Evolutionary conservation across 176 grass and related monocot species (phyloP).

Genomic region (Rhynchospora tenuis): DNA sequence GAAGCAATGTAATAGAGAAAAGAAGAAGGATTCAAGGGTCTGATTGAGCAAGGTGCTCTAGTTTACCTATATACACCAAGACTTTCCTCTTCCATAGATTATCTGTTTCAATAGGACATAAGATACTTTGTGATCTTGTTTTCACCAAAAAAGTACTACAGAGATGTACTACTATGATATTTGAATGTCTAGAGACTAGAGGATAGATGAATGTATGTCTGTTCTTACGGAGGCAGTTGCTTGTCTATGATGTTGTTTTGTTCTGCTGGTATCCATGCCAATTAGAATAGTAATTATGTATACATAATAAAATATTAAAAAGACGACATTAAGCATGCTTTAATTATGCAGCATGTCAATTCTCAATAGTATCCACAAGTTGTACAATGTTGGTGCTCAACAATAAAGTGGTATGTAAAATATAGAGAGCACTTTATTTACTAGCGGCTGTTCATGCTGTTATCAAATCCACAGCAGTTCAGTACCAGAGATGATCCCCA

Average conservation of each 20-base stretch:
- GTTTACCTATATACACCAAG: conserved; percentile 2
- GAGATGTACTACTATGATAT: not conserved
- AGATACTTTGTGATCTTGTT: not conserved
- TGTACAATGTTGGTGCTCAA: not conserved
- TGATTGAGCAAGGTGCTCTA: not conserved
- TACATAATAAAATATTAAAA: not conserved
- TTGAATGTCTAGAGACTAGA: not conserved
- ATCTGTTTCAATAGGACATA: not conserved
- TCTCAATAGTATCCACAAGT: not conserved
- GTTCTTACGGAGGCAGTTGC: not conserved
- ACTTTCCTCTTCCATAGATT: not conserved
- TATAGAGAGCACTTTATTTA: not conserved
- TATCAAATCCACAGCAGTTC: not conserved
- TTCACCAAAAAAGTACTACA: not conserved
- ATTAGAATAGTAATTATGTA: not conserved
- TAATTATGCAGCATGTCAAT: not conserved
- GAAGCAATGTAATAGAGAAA: not conserved
- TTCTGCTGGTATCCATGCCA: not conserved
- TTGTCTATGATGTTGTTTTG: not conserved
- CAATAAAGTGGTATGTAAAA: not conserved
- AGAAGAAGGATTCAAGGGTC: not conserved
- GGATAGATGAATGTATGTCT: not conserved
- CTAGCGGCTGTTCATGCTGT: not conserved
- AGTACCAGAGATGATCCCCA: not conserved
- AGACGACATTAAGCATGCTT: not conserved